Percentiles rank a stretch among this genome's conserved stretches.
Conservation (phyloP, 306 rosid genomes). For the Casuarina cunninghamiana region DNA sequence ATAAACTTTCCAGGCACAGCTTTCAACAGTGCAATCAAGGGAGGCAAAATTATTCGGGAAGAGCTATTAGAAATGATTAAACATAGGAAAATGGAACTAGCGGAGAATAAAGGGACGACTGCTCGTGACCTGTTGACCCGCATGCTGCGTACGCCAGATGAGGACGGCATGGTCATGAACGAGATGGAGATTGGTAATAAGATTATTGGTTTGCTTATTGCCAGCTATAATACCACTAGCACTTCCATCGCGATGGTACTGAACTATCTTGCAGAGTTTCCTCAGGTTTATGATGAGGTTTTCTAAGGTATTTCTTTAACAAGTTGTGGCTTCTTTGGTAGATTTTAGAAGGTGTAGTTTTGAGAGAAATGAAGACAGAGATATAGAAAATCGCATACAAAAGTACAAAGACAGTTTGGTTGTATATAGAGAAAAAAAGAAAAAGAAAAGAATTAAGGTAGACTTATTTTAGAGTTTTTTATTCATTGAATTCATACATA, state of each 20-base stretch:
- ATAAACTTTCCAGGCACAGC: conserved; percentile 28
- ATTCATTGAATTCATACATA: too few species aligned
- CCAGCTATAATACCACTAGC: background rate
- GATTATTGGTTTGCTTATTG: conserved; percentile 16
- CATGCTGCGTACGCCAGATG: background rate
- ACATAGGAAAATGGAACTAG: conserved; percentile 8
- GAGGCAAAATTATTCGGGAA: background rate
- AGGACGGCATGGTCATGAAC: background rate
- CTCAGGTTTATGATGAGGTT: conserved; percentile 20
- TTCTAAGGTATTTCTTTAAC: conserved; percentile 1
- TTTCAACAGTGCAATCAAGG: conserved; percentile 4
- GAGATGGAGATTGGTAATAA: conserved; percentile 22
- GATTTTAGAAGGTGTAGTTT: too few species aligned
- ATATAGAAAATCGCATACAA: too few species aligned
- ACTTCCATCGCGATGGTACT: conserved; percentile 9
- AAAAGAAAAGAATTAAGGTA: too few species aligned
- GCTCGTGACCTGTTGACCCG: background rate
- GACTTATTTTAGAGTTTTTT: too few species aligned
- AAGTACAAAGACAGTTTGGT: too few species aligned
- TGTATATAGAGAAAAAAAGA: too few species aligned
- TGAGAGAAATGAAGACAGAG: too few species aligned
- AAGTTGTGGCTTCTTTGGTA: too few species aligned
- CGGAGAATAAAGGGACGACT: background rate
- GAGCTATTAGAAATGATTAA: conserved; percentile 9
- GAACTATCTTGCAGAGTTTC: conserved; percentile 15